Conservation (phyloP, 2,329 filamentous ascomycete species). For the Curvularia spicifera region DNA sequence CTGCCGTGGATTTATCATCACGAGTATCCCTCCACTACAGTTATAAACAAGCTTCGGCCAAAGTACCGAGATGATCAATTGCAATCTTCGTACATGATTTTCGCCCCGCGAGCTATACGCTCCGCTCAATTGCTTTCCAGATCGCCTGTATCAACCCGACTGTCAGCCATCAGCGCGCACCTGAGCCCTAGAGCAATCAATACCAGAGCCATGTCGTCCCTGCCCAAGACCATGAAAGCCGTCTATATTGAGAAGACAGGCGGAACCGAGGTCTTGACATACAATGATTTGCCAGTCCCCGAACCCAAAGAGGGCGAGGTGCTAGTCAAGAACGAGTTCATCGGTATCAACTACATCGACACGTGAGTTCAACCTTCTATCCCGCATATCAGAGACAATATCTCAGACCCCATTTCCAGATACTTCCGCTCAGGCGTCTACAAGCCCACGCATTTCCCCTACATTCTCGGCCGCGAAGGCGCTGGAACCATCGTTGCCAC, state of each 20-base stretch:
- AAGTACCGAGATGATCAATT: background rate
- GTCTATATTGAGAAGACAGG: conserved; percentile 75
- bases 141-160: conserved; percentile 24
- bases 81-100: conserved; percentile 22
- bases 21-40: background rate
- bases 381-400: background rate
- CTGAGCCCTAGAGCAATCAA: conserved; percentile 17
- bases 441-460: conserved; percentile 69
- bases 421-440: conserved; percentile 91
- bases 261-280: conserved; percentile 73
- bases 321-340: conserved; percentile 78
- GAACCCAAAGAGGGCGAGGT: conserved; percentile 71
- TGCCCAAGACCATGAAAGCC: conserved; percentile 74
- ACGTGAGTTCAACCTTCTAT: conserved; percentile 56
- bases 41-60: background rate
- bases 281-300: conserved; percentile 75
- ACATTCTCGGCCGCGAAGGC: conserved; percentile 80
- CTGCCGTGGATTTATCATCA: conserved; percentile 18
- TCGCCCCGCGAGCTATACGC: conserved; percentile 19
- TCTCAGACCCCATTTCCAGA: conserved; percentile 41
- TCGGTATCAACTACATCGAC: conserved; percentile 89
- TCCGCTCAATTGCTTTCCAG: conserved; percentile 15
- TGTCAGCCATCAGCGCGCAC: conserved; percentile 27
- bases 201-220: conserved; percentile 52
- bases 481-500: conserved; percentile 72